Evolutionary conservation across 2,329 filamentous ascomycete species (phyloP), one percentile per base, ranked within the genome.

Genomic region (Claviceps pusilla): DNA sequence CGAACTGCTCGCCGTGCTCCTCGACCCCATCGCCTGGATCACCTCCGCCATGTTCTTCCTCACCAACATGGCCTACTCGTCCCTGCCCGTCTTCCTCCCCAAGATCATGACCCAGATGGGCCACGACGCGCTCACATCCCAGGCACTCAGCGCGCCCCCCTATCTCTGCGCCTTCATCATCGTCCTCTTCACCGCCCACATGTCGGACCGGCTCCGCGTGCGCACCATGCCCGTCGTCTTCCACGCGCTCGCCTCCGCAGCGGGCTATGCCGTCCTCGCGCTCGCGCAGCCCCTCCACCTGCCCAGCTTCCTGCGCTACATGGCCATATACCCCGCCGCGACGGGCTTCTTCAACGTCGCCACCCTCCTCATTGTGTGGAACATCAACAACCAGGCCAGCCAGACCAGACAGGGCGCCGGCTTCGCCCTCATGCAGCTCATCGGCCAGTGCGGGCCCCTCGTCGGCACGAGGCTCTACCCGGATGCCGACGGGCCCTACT

Each of bases 31-130:
- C 54, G 63, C 66, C 45, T 91, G 87, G 71, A 73, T 91, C 46
- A 86, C 86, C 4, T 84, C 88, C 1, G 69, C 80, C 61, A 94
- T 95, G 79, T 87, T 94, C 74, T 89, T 94, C 73, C 81, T 84
- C 67, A 83, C 86, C 64, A 95, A 95, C 68, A 85, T 94, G 66
- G 86, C 89, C 12, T 95, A 95, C 72, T 83, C 83, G 63, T 91
- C 86, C 28, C 82, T 95, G 65, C 89, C 89, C 3, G 87, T 93
- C 50, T 95, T 95, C 65, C 76, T 95, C 3, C 89, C 89, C 41
- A 89, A 86, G 29, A 88, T 94, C 58, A 77, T 94, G 49, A 73
- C 75, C 56, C 79, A 84, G 64, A 82, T 94, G 87, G 86, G 86
- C 56, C 85, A 88, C 69, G 75, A 79, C 41, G 68, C 77, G 1